These are phyloP conservation scores for Helicocarpus griseus DNA, from an alignment of 2,329 filamentous ascomycete species.

Conservation along the genomic window DNA sequence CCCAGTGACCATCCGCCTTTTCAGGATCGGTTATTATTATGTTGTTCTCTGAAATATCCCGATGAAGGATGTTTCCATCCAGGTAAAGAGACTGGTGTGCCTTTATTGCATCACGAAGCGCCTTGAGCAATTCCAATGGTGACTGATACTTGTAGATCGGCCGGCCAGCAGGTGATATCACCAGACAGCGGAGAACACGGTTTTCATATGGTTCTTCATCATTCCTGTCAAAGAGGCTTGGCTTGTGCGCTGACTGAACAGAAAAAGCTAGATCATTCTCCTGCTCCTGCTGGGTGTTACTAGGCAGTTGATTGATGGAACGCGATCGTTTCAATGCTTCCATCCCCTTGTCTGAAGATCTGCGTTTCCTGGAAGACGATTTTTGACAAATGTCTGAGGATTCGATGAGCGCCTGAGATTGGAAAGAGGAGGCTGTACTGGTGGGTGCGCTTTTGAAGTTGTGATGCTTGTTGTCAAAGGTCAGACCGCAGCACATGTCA, in stretches of 20 bases:
- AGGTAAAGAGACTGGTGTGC: slow-evolving; percentile 24
- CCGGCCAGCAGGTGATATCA: slow-evolving; percentile 20
- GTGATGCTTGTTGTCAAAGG: slow-evolving; percentile 13
- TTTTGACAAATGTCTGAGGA: neutral
- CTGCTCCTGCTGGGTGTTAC: neutral
- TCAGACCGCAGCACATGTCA: slow-evolving; percentile 17
- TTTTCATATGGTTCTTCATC: slow-evolving; percentile 16
- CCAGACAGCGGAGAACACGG: slow-evolving; percentile 19
- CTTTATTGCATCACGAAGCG: slow-evolving; percentile 24
- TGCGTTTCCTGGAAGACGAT: neutral
- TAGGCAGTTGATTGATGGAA: neutral
- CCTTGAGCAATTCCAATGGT: slow-evolving; percentile 24
- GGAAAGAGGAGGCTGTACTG: slow-evolving; percentile 6
- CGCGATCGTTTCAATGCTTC: neutral
- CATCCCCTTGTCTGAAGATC: neutral
- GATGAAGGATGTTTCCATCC: slow-evolving; percentile 25
- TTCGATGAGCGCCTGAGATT: slow-evolving; percentile 6
- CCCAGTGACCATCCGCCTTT: slow-evolving; percentile 15
- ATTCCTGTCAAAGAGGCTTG: slow-evolving; percentile 1
- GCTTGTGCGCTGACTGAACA: neutral
- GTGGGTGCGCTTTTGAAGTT: slow-evolving; percentile 6
- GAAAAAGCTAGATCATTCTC: neutral
- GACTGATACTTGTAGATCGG: slow-evolving; percentile 20
- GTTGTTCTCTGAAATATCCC: slow-evolving; percentile 27
- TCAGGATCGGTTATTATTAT: slow-evolving; percentile 23